A percentile compares a stretch with the other conserved stretches of the same genome.
Conservation (phyloP, 768 basidiomycete genomes). For the Mycena indigotica region DNA sequence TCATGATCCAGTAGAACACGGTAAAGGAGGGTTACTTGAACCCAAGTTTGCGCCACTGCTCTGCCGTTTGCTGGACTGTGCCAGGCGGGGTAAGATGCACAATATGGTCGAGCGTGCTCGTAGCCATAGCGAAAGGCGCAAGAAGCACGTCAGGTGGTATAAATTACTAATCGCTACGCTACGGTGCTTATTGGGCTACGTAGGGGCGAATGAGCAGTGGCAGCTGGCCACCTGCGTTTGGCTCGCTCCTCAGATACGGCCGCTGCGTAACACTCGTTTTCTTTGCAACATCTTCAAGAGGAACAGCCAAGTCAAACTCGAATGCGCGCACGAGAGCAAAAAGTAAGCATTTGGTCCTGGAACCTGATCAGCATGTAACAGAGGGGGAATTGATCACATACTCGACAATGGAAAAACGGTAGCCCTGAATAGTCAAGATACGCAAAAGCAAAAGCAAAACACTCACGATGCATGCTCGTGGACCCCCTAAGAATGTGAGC, state of each 20-base stretch:
- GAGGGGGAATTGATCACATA: background rate
- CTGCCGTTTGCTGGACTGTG: constrained; percentile 48
- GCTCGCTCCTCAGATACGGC: constrained; percentile 1
- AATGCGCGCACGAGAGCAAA: background rate
- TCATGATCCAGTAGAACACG: background rate
- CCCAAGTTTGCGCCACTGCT: constrained; percentile 60
- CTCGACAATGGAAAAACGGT: constrained; percentile 6
- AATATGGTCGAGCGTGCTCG: constrained; percentile 63
- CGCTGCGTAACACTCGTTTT: background rate
- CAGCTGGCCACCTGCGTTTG: background rate
- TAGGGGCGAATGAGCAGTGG: too few species aligned
- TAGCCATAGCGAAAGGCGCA: constrained; percentile 28
- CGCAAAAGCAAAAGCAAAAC: constrained; percentile 19
- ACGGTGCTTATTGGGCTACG: too few species aligned
- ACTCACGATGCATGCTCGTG: constrained; percentile 40
- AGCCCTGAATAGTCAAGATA: constrained; percentile 25
- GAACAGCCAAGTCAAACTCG: constrained; percentile 10
- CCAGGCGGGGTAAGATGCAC: constrained; percentile 72
- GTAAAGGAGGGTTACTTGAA: constrained; percentile 53
- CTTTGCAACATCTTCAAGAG: constrained; percentile 4
- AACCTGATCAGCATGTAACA: background rate
- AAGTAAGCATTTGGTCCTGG: background rate
- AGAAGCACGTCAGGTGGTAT: too few species aligned
- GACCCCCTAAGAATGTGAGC: constrained; percentile 47
- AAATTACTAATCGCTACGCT: too few species aligned